Evolutionary conservation across 768 basidiomycete genomes (phyloP), one percentile per base, ranked within the genome.

Genomic region (Lyophyllum shimeji): DNA sequence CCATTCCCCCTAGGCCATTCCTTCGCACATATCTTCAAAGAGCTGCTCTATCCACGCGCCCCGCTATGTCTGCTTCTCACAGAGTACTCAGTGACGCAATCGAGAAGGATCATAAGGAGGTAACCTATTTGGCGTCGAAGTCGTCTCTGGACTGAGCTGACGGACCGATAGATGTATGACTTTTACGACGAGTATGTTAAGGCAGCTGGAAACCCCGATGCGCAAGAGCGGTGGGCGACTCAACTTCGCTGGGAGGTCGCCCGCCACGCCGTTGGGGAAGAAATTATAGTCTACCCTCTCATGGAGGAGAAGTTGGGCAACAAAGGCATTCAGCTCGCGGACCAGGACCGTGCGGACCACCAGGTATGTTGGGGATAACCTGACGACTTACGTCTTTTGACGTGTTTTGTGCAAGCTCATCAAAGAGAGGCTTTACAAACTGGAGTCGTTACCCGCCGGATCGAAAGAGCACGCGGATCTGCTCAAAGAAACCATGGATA

Each of bases 161-260:
- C 27, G 17, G 2, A n/a, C 18, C 15, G 23, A 7, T 56, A 86
- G 83, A 85, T 85, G 74, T 81, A 82, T 58, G 74, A 79, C 46
- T 83, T 81, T 59, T 79, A 83, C 56, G 74, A 80, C 48, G 67
- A 81, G 48, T 85, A 82, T 66, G 63, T 71, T 27, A 71, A 68
- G 48, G 68, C 69, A 44, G 60, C 64, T 0, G 78, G 75, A 1
- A 73, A 85, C 60, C 52, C 66, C 23, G 79, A 82, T 31, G 75
- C 75, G 0, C 80, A 83, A 63, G 69, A 65, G 2, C 76, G 82
- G 7, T 85, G 83, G 83, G 72, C 80, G 0, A 73, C 73, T 44
- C 83, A 84, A 64, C 70, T 86, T 5, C 74, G 70, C 12, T 86
- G 83, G 84, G 83, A 84, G 67, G 71, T 86, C 39, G 84, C 83